Base-by-base conservation (phyloP, 2,329 filamentous ascomycete species). In the Laburnicola sp. region DNA sequence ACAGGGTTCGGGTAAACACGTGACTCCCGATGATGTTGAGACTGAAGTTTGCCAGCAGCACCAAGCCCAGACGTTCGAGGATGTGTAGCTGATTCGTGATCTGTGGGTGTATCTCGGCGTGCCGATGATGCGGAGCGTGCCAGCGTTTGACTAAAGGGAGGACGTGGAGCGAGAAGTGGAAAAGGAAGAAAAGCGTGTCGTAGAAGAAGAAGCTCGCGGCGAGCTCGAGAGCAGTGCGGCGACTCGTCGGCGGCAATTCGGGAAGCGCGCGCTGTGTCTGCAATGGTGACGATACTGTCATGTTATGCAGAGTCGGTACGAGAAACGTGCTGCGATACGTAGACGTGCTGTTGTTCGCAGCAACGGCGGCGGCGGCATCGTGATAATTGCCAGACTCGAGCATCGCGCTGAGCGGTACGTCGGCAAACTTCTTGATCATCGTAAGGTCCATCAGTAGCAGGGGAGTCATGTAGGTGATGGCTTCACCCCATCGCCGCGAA, bases 401-500 rank as follows among this genome's bases (percentile, higher is more conserved):
- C 40, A 67, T 67, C 34, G 55, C 57, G 5, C 40, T 37, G 2
- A 65, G 41, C 1, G 57, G 43, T 3, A 67, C 64, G 28, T 54
- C 59, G 26, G 54, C 57, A 41, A 63, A 68, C 53, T 68, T 68
- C 54, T 68, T 68, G 54, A 68, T 66, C 56, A 68, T 55, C 6
- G 54, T 60, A 2, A 68, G 50, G 39, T 68, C 65, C 16, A 68
- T 34, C 4, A 54, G 28, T 5, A 67, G 49, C 7, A 68, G 50
- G 4, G 64, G 64, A 4, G 50, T 45, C 23, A 63, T 50, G 40
- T 65, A 67, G 10, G 40, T 57, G 11, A 59, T 27, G 1, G 50
- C 49, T 39, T 67, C 64, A 32, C 23, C 26, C 4, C 58, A 25
- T 11, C 64, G 59, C 28, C 54, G 34, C 25, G 50, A 51, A 8